These are phyloP conservation scores for Lolium multiflorum DNA, from an alignment of 176 grass and related monocot species.

Conservation along the genomic window DNA sequence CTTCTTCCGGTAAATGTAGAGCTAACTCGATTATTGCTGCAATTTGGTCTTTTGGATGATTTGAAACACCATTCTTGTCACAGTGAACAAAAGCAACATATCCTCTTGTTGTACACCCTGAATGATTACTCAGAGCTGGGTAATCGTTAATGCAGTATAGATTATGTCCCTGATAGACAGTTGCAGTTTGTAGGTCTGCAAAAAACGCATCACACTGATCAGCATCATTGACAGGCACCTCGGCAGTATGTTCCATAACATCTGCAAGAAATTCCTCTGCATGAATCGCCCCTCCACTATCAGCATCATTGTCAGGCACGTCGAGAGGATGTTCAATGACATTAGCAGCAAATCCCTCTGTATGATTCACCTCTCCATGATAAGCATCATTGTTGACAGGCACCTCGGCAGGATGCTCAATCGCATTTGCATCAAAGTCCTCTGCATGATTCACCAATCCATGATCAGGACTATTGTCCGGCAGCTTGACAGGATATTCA, in stretches of 20 bases:
- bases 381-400: too few species aligned
- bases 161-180: background rate
- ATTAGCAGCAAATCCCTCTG: background rate
- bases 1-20: too few species aligned
- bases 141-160: slow-evolving; percentile 14
- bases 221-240: background rate
- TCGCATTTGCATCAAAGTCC: too few species aligned
- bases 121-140: background rate
- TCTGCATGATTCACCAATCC: too few species aligned
- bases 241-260: too few species aligned
- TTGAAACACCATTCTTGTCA: slow-evolving; percentile 24
- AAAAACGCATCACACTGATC: background rate
- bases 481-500: too few species aligned
- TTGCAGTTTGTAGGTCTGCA: background rate
- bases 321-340: background rate
- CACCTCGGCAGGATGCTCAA: too few species aligned
- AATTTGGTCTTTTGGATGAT: too few species aligned
- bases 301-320: background rate
- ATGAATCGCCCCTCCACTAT: background rate
- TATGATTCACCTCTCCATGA: background rate
- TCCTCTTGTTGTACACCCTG: slow-evolving; percentile 31
- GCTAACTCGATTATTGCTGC: too few species aligned
- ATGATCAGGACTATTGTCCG: too few species aligned
- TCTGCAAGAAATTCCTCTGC: too few species aligned
- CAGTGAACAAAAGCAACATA: slow-evolving; percentile 30